Evolutionary conservation across 768 basidiomycete genomes (phyloP).

Genomic region (Lactarius psammicola): DNA sequence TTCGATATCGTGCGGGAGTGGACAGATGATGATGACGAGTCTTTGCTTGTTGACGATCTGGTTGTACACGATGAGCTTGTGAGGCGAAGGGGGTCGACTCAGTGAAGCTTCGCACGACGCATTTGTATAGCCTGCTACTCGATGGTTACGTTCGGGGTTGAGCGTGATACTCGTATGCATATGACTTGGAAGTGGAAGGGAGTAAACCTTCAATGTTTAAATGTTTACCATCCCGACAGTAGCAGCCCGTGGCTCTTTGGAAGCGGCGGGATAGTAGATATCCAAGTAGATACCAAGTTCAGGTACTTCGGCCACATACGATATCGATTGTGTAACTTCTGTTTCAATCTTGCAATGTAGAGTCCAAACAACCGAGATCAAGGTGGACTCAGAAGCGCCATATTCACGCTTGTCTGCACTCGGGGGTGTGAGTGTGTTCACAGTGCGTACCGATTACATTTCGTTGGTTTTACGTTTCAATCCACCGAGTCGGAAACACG

Average conservation of each 20-base stretch:
- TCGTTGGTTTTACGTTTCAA: background rate
- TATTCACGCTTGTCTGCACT: background rate
- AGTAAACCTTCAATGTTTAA: too few relatives aligned
- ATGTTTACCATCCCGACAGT: too few relatives aligned
- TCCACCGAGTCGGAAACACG: background rate
- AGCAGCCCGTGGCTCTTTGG: background rate
- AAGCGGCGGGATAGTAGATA: background rate
- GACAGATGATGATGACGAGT: conserved; percentile 16
- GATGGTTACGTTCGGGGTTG: conserved; percentile 5
- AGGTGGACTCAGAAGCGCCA: background rate
- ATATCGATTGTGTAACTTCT: background rate
- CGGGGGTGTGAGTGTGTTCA: background rate
- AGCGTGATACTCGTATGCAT: background rate
- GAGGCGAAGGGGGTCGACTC: conserved; percentile 12
- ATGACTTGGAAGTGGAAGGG: too few relatives aligned
- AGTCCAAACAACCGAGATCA: background rate
- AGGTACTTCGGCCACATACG: background rate
- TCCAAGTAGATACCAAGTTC: background rate
- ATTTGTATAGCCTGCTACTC: conserved; percentile 14
- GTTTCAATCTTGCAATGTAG: background rate
- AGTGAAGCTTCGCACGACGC: conserved; percentile 17
- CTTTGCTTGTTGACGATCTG: conserved; percentile 15
- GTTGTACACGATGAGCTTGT: conserved; percentile 6
- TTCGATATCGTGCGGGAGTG: conserved; percentile 40
- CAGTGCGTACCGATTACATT: background rate